Base-by-base conservation (phyloP, 192 early-diverging fungal species). In the Umbelopsis vinacea region DNA sequence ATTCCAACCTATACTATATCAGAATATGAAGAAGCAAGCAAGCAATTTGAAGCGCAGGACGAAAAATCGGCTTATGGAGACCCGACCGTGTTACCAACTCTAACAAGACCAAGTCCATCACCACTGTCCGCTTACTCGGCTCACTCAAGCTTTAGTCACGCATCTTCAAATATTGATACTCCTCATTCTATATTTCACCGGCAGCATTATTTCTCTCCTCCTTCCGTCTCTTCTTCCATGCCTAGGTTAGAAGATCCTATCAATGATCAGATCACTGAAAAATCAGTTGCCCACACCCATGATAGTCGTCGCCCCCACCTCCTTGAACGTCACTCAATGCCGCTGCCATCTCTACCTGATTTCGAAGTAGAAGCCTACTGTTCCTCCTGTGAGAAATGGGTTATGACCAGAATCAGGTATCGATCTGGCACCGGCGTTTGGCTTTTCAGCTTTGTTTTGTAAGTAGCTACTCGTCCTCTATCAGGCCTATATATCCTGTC, bases 21-120 rank as follows among this genome's bases (percentile, higher is more conserved):
- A 11, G 40, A 43, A 11, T 43, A 43, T 7, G 57, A 63, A 17
- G 26, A 63, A 35, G 17, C 57, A 37, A 38, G 17, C 12, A 35
- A 63, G 33, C 57, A 12, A 37, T 63, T n/a, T 63, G 17, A 37
- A 29, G 2, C 29, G 26, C 26, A 37, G 33, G 29, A 63, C 15
- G 57, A 37, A 19, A 37, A 63, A 35, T 63, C 57, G 26, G 57
- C 33, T 17, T 37, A 63, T 63, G 57, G 57, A 38, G 57, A 63
- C 35, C 57, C 57, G 57, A 63, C 33, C 35, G 57, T 63, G 57
- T 63, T 63, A 63, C 57, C 57, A 29, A n/a, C 57, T 15, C 19
- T n/a, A 35, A n/a, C 26, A 37, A 63, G 11, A 63, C 57, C 57
- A n/a, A 63, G 57, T 35, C 57, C 57, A n/a, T 63, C 57, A 63